Base-by-base conservation (phyloP, 2,329 filamentous ascomycete genomes). In the Clonostachys byssicola region DNA sequence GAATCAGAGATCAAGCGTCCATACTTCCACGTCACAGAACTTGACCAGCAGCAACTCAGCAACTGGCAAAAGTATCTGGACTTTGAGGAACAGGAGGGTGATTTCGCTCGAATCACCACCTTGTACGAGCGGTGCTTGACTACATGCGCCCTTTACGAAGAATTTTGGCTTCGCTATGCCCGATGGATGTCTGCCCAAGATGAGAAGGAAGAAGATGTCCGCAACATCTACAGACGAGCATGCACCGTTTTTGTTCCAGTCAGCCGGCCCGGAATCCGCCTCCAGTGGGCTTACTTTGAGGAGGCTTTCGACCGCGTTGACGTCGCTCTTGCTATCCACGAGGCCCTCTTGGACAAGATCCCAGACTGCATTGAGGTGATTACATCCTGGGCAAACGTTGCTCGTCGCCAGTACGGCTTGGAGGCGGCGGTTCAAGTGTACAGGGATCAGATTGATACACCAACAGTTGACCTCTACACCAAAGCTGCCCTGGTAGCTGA, bases 21-120 rank as follows among this genome's bases (percentile, higher is more conserved):
- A 1, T 99, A 97, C 65, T 99, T 96, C 71, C 92, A 96, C 61
- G 90, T 96, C 33, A 96, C 90, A 1, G 89, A 96, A 61, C 78
- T 99, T 9, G 92, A 96, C 56, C 85, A 94, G 51, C 71, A 81
- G 9, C 90, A 99, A 61, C 71, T 99, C 16, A 75, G 73, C 36
- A 96, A 96, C 66, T 99, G 94, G 94, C 83, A 88, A 58, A 95
- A 95, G 60, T 99, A 97, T 59, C 80, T 99, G 41, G 92, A 97
- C 62, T 97, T 95, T 57, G 94, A 99, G 63, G 94, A 99, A 68
- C 70, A 78, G 0, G 87, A 96, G 64, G 90, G 88, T 45, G 83
- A 92, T 53, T 89, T 84, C 54, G 68, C 75, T 13, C 82, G 94
- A 49, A 86, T 79, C 42, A 80, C 88, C 6, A 94, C 94, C 60